Conservation (phyloP, 352 stramenopile species). For the Phytophthora podocarpi region DNA sequence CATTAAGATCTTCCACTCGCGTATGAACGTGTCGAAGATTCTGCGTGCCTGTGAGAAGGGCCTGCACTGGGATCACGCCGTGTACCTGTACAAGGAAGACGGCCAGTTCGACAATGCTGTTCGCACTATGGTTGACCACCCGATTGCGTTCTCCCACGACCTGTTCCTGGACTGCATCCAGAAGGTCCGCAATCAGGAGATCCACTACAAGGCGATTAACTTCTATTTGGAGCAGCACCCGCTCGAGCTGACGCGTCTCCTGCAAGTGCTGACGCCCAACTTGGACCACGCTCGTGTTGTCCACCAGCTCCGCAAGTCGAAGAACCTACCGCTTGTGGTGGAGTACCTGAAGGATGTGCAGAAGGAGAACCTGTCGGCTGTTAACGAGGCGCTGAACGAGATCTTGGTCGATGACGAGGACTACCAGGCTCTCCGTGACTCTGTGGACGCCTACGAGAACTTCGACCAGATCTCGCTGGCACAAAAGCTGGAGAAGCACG, state of each 20-base stretch:
- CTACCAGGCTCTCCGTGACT: conserved; percentile 96
- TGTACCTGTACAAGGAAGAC: conserved; percentile 99
- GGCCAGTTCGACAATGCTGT: conserved; percentile 99
- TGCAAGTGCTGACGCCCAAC: conserved; percentile 98
- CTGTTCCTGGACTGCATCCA: conserved; percentile 99
- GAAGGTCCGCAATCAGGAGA: conserved; percentile 99
- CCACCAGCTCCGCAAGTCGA: conserved; percentile 97
- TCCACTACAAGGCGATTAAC: conserved; percentile 99
- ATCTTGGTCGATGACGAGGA: conserved; percentile 97
- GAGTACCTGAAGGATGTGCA: conserved; percentile 99
- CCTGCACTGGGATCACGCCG: conserved; percentile 97
- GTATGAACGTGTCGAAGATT: conserved; percentile 99
- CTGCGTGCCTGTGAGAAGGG: conserved; percentile 98
- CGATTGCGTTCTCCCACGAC: conserved; percentile 97
- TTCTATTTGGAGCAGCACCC: conserved; percentile 99
- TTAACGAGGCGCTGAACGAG: conserved; percentile 99
- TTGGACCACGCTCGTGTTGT: conserved; percentile 99
- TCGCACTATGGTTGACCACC: conserved; percentile 99
- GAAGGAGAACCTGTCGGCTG: conserved; percentile 97
- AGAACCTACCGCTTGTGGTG: conserved; percentile 97
- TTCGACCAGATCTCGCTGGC: conserved; percentile 99
- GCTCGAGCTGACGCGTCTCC: conserved; percentile 95
- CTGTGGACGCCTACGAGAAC: conserved; percentile 99
- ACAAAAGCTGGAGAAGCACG: conserved; percentile 98
- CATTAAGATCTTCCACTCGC: conserved; percentile 99